phyloP scores from a whole-genome alignment of 164 flowering plant species.

The Macadamia tetraphylla region DNA sequence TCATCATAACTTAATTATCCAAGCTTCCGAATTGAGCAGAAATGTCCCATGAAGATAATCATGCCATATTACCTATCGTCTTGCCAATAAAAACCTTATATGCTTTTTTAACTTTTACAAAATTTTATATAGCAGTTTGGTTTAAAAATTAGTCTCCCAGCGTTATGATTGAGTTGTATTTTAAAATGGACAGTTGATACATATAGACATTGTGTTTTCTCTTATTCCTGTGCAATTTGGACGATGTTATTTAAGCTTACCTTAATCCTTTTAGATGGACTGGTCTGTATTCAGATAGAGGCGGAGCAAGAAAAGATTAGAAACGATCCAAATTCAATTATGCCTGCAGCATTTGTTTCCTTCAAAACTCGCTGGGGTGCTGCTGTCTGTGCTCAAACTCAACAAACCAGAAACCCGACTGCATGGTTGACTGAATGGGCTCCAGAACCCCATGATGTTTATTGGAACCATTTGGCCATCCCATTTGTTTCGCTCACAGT shows the following conservation, averaged over 20 bases:
- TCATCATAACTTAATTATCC: no score
- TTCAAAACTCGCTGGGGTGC: slow-evolving; percentile 87
- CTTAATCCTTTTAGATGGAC: background rate
- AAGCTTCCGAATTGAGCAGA: no score
- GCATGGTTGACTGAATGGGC: slow-evolving; percentile 93
- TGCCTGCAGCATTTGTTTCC: slow-evolving; percentile 95
- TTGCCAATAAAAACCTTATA: no score
- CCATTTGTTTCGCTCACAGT: slow-evolving; percentile 72
- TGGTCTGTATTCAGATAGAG: slow-evolving; percentile 33
- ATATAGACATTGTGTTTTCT: no score
- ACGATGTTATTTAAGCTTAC: background rate
- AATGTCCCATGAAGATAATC: no score
- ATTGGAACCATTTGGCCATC: slow-evolving; percentile 80
- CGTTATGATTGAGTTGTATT: no score
- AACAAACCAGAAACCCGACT: slow-evolving; percentile 80
- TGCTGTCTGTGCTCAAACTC: slow-evolving; percentile 95
- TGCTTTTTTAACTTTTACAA: no score
- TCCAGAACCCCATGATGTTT: slow-evolving; percentile 88
- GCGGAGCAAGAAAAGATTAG: slow-evolving; percentile 42
- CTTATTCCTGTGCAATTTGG: background rate
- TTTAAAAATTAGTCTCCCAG: no score
- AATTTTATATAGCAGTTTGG: no score
- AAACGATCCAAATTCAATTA: slow-evolving; percentile 44
- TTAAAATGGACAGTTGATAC: no score
- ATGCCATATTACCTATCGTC: no score